These are phyloP conservation scores for Sophora flavescens DNA, from an alignment of 306 rosid species.

Conservation along the genomic window DNA sequence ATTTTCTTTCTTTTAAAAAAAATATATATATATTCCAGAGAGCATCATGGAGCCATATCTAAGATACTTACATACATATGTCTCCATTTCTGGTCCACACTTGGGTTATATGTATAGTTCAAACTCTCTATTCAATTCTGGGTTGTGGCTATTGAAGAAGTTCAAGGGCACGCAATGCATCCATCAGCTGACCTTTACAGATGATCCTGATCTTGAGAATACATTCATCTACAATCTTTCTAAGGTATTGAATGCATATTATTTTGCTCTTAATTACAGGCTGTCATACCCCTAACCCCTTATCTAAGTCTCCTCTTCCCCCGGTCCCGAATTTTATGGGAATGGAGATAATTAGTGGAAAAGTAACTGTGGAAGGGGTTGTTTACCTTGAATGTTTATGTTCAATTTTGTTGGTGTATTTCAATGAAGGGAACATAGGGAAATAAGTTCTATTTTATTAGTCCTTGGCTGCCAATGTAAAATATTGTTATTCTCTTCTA, in stretches of 20 bases:
- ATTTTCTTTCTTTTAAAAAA: slow-evolving; percentile 9
- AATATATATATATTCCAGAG: slow-evolving; percentile 77
- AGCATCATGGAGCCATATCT: slow-evolving; percentile 92
- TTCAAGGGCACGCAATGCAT: slow-evolving; percentile 87
- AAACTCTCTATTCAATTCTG: slow-evolving; percentile 94
- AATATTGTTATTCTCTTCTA: slow-evolving; percentile 24
- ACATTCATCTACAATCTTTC: slow-evolving; percentile 93
- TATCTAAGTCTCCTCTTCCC: slow-evolving; percentile 4
- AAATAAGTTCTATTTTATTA: slow-evolving; percentile 2
- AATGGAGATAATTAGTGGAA: slow-evolving; percentile 17
- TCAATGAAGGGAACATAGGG: slow-evolving; percentile 7
- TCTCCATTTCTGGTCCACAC: slow-evolving; percentile 98
- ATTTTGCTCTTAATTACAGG: not conserved
- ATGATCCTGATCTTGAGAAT: slow-evolving; percentile 87
- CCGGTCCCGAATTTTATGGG: not conserved
- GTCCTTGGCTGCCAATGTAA: slow-evolving; percentile 4
- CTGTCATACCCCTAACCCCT: not conserved
- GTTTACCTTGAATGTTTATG: slow-evolving; percentile 19
- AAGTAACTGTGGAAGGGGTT: slow-evolving; percentile 11
- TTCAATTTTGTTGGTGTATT: slow-evolving; percentile 30
- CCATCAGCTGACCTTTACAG: slow-evolving; percentile 95
- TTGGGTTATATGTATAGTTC: slow-evolving; percentile 96
- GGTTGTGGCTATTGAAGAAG: slow-evolving; percentile 96
- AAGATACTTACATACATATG: slow-evolving; percentile 76
- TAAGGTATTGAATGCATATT: slow-evolving; percentile 67